These are phyloP conservation scores for Houttuynia cordata DNA, from an alignment of 164 flowering plant species.

Conservation along the genomic window DNA sequence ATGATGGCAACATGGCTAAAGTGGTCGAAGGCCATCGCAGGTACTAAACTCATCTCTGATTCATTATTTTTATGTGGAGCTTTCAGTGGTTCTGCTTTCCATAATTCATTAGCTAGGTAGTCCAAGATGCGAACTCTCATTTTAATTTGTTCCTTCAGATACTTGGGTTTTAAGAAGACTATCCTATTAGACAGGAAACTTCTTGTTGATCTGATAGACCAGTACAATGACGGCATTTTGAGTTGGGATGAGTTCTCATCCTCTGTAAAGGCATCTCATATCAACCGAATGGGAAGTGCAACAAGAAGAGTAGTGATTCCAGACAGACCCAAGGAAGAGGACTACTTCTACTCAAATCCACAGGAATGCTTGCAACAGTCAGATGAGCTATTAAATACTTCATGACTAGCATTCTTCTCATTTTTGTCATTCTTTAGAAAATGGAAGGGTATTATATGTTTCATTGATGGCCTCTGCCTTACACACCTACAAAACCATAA, in stretches of 20 bases:
- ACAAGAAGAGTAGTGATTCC: slow-evolving; percentile 54
- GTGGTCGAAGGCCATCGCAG: slow-evolving; percentile 96
- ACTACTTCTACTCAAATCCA: slow-evolving; percentile 79
- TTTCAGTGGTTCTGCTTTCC: background rate
- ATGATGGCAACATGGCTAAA: slow-evolving; percentile 96
- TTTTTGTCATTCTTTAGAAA: background rate
- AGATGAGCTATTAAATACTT: slow-evolving; percentile 12
- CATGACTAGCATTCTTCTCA: background rate
- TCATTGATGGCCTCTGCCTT: too few relatives aligned
- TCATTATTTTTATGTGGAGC: background rate
- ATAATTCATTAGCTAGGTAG: background rate
- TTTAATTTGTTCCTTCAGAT: slow-evolving; percentile 25
- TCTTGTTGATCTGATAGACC: slow-evolving; percentile 64
- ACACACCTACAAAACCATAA: too few relatives aligned
- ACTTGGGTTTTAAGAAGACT: slow-evolving; percentile 70
- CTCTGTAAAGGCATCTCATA: slow-evolving; percentile 53
- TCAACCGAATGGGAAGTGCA: slow-evolving; percentile 56
- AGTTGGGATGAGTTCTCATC: slow-evolving; percentile 64
- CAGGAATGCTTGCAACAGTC: slow-evolving; percentile 54
- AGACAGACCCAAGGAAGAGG: slow-evolving; percentile 82
- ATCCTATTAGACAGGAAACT: slow-evolving; percentile 54
- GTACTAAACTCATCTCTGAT: slow-evolving; percentile 16
- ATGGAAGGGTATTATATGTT: background rate
- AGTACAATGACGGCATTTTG: slow-evolving; percentile 35
- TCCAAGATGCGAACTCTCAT: too few relatives aligned